Evolutionary conservation across 805 yeast genomes (phyloP).

Genomic region (Candida silvicultrix): DNA sequence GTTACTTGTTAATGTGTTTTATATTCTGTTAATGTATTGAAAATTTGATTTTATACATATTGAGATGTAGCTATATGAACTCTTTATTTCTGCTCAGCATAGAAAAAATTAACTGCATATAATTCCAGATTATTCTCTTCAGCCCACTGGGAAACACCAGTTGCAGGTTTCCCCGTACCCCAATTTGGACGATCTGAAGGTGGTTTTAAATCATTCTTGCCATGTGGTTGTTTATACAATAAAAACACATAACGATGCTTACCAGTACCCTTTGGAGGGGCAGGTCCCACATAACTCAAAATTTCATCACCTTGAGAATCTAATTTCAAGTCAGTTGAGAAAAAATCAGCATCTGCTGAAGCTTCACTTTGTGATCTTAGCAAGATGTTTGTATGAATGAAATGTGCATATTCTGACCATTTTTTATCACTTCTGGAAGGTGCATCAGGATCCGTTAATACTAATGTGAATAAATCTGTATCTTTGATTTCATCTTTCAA

Average conservation of each 20-base stretch:
- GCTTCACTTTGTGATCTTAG: conserved; percentile 30
- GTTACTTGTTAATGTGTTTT: too few species aligned
- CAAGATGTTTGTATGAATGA: conserved; percentile 50
- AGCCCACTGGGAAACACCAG: conserved; percentile 75
- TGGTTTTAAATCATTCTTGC: conserved; percentile 25
- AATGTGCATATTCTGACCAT: conserved; percentile 87
- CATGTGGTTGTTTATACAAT: conserved; percentile 57
- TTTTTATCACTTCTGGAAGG: conserved; percentile 77
- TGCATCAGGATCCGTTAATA: conserved; percentile 91
- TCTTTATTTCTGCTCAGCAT: conserved; percentile 50
- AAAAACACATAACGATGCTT: conserved; percentile 82
- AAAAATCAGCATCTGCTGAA: conserved; percentile 22
- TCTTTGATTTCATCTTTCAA: conserved; percentile 16
- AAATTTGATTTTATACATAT: too few species aligned
- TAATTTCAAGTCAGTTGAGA: conserved; percentile 30
- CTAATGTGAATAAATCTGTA: conserved; percentile 60
- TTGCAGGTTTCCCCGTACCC: conserved; percentile 82
- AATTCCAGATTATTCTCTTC: conserved; percentile 54
- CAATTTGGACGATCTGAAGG: conserved; percentile 61
- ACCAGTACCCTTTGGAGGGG: conserved; percentile 84
- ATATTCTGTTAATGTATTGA: too few species aligned
- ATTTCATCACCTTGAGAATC: conserved; percentile 32
- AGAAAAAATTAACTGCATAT: conserved; percentile 76
- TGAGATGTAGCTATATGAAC: not conserved
- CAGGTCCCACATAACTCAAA: conserved; percentile 72